Conservation (phyloP, 441 rosid species). For the Omphalea diandra region DNA sequence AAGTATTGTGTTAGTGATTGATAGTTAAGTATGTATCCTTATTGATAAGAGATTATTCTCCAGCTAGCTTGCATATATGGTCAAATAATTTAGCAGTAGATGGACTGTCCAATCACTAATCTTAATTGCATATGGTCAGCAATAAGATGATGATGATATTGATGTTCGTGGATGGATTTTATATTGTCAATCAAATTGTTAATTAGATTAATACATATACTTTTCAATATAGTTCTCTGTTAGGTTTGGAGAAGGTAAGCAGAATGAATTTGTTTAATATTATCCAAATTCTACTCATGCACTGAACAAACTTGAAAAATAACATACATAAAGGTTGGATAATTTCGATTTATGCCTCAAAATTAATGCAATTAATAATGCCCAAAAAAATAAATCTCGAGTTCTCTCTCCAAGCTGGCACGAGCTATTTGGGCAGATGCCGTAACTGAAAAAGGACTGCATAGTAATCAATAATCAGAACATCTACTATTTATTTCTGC, state of each 20-base stretch:
- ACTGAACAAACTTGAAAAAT: no score
- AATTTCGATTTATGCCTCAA: no score
- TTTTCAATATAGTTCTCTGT: no score
- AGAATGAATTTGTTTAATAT: no score
- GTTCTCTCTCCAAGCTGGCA: conserved; percentile 7
- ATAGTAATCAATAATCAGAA: background rate
- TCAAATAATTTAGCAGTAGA: background rate
- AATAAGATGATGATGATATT: background rate
- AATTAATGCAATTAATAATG: no score
- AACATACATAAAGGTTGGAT: no score
- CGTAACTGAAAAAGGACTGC: background rate
- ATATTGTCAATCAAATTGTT: no score
- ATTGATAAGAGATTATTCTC: background rate
- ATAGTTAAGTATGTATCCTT: background rate
- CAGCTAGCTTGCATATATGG: background rate
- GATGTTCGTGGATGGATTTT: background rate
- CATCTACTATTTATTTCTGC: background rate
- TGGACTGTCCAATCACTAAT: background rate
- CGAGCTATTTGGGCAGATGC: background rate
- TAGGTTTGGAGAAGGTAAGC: no score
- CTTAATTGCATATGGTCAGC: background rate
- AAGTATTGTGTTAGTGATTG: background rate
- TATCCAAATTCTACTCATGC: no score
- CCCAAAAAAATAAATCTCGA: no score
- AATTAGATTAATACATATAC: no score